A percentile compares a stretch with the other conserved stretches of the same genome.
phyloP scores from a whole-genome alignment of 2,329 filamentous ascomycete genomes.

The Colletotrichum lentis region DNA sequence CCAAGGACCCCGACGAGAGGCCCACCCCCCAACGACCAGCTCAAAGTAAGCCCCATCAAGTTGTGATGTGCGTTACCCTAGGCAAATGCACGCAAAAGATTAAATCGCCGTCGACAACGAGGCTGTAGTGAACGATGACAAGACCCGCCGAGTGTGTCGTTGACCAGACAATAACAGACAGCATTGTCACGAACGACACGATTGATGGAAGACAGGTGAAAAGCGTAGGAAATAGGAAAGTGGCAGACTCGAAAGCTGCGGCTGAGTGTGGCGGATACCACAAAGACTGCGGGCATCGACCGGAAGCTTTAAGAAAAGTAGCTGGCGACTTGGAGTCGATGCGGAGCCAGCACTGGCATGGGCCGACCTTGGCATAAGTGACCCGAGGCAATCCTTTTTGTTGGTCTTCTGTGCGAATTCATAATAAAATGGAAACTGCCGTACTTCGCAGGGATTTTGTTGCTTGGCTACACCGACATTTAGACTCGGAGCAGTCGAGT shows the following conservation, averaged over 20 bases:
- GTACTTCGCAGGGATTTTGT: conserved; percentile 9
- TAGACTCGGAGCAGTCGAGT: conserved; percentile 2
- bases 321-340: neutral
- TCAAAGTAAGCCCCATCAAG: conserved; percentile 4
- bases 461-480: conserved; percentile 1
- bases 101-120: conserved; percentile 22
- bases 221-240: conserved; percentile 18
- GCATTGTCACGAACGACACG: neutral
- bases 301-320: neutral
- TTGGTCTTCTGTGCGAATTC: conserved; percentile 21
- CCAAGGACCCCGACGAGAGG: conserved; percentile 19
- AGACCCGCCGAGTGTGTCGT: neutral
- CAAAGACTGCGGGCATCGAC: neutral
- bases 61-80: conserved; percentile 20
- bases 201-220: neutral
- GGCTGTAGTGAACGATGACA: conserved; percentile 17
- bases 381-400: conserved; percentile 9
- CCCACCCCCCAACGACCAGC: conserved; percentile 9
- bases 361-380: neutral
- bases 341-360: neutral
- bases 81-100: conserved; percentile 30
- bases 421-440: conserved; percentile 9
- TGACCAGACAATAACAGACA: conserved; percentile 5
- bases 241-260: neutral
- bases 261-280: neutral